Evolutionary conservation across 1,139 yeast species (phyloP).

Genomic region (Kodamaea sp.): DNA sequence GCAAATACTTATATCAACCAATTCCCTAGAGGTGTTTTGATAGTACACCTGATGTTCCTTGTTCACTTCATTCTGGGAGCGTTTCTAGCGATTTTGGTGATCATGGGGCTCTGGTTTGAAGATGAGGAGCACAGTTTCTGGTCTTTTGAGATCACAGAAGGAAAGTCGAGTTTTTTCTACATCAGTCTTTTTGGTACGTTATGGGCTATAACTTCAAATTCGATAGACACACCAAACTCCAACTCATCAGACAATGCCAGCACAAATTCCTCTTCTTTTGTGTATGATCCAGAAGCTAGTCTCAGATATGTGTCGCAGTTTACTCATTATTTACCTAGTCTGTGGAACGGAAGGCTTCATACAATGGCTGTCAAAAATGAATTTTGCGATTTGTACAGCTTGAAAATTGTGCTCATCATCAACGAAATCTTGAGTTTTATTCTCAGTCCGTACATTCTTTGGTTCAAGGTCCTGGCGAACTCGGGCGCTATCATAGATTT

Average conservation of each 20-base stretch:
- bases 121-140: constrained; percentile 79
- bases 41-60: constrained; percentile 56
- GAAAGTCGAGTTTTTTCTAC: constrained; percentile 80
- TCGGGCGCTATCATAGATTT: constrained; percentile 83
- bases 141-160: constrained; percentile 83
- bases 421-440: constrained; percentile 81
- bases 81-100: constrained; percentile 81
- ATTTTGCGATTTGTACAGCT: constrained; percentile 74
- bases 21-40: constrained; percentile 78
- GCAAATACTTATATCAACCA: constrained; percentile 86
- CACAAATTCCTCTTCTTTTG: constrained; percentile 30
- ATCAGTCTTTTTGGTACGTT: constrained; percentile 83
- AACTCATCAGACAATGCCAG: constrained; percentile 20
- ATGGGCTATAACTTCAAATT: constrained; percentile 60
- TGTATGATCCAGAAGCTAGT: constrained; percentile 90
- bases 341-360: constrained; percentile 85
- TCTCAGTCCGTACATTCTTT: constrained; percentile 82
- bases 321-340: constrained; percentile 85
- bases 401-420: constrained; percentile 69
- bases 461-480: constrained; percentile 75
- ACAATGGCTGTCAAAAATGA: constrained; percentile 81
- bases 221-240: constrained; percentile 27
- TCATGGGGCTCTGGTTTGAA: constrained; percentile 76
- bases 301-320: constrained; percentile 74
- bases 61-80: constrained; percentile 85